Evolutionary conservation across 2,329 filamentous ascomycete genomes (phyloP).

Genomic region (Colletotrichum sp.): DNA sequence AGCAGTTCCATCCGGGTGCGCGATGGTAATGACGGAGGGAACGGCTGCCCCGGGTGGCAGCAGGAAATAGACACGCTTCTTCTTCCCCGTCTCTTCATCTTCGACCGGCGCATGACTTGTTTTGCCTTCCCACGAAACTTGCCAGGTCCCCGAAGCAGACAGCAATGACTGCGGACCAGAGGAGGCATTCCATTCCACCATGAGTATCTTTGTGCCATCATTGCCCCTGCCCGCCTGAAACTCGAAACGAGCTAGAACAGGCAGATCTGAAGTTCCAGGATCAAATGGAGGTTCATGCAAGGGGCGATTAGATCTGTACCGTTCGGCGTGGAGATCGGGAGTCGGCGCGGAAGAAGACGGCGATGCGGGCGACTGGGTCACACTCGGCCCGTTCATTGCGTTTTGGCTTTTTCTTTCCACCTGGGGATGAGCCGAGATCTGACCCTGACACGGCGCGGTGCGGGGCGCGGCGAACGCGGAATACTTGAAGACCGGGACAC

Average conservation of each 20-base stretch:
- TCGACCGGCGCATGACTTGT: conserved; percentile 71
- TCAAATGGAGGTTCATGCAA: not conserved
- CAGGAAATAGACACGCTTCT: conserved; percentile 78
- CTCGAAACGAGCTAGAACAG: conserved; percentile 83
- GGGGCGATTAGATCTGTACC: not conserved
- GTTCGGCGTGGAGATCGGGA: not conserved
- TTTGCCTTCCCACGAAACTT: conserved; percentile 85
- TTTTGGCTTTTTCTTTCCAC: not conserved
- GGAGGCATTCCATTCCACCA: conserved; percentile 82
- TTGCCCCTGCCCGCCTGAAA: conserved; percentile 79
- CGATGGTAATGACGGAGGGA: conserved; percentile 74
- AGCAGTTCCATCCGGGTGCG: conserved; percentile 40
- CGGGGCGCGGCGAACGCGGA: not conserved
- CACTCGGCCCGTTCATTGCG: not conserved
- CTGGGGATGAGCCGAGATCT: not conserved
- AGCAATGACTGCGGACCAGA: not conserved
- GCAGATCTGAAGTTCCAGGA: conserved; percentile 40
- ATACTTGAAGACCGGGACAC: not conserved
- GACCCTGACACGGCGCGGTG: not conserved
- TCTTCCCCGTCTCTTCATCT: conserved; percentile 53
- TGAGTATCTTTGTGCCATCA: conserved; percentile 88
- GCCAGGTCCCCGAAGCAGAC: conserved; percentile 57
- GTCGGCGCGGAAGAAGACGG: not conserved
- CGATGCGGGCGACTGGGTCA: not conserved
- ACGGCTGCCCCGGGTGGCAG: conserved; percentile 75